Conservation (phyloP, 2,329 filamentous ascomycete genomes). For the Dothideomycetes sp. region DNA sequence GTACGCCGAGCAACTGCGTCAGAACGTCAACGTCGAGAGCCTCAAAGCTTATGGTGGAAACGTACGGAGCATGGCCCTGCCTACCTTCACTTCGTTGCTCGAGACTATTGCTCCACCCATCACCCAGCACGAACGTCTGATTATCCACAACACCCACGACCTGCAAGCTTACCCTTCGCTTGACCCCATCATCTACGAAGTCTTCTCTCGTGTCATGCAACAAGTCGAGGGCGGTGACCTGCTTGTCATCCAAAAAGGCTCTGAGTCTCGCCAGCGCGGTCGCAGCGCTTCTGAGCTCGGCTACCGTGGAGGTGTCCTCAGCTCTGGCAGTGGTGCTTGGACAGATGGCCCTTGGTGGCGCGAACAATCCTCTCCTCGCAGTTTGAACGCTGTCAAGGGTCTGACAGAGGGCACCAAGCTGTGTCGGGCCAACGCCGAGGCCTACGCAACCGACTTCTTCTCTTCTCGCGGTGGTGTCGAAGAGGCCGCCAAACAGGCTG, state of each 20-base stretch:
- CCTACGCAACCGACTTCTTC: conserved; percentile 80
- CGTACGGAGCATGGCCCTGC: conserved; percentile 73
- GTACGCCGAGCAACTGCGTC: conserved; percentile 78
- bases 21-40: conserved; percentile 70
- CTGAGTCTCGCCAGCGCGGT: conserved; percentile 59
- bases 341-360: conserved; percentile 97
- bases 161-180: conserved; percentile 88
- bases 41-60: conserved; percentile 78
- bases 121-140: conserved; percentile 88
- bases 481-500: conserved; percentile 68
- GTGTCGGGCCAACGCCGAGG: conserved; percentile 78
- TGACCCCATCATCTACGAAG: conserved; percentile 81
- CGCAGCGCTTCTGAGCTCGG: conserved; percentile 53
- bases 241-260: conserved; percentile 85
- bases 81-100: conserved; percentile 89
- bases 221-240: conserved; percentile 96
- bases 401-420: conserved; percentile 83
- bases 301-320: conserved; percentile 38
- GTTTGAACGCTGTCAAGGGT: conserved; percentile 71
- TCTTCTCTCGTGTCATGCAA: conserved; percentile 95
- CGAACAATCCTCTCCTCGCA: conserved; percentile 52
- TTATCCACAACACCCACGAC: conserved; percentile 96
- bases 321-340: conserved; percentile 56
- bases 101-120: conserved; percentile 95
- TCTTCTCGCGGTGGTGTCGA: conserved; percentile 67